Conservation (phyloP, 441 rosid species). For the Sinapis alba region DNA sequence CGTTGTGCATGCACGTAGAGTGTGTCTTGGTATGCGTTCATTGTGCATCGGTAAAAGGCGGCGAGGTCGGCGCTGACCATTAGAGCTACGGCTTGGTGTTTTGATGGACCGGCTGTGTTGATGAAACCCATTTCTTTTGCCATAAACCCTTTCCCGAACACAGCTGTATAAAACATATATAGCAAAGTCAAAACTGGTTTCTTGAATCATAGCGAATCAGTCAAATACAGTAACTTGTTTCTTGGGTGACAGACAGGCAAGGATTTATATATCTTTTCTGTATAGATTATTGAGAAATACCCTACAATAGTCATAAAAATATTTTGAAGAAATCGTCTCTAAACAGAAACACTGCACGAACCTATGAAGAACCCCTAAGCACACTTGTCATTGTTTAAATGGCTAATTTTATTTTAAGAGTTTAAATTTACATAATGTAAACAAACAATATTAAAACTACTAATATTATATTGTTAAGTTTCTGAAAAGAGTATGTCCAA, state of each 20-base stretch:
- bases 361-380: too few relatives aligned
- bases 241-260: neutral
- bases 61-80: constrained; percentile 59
- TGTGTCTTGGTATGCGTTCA: constrained; percentile 74
- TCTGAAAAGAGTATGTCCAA: too few relatives aligned
- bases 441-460: too few relatives aligned
- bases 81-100: constrained; percentile 81
- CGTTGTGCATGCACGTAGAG: constrained; percentile 67
- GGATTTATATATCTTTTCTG: neutral
- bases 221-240: neutral
- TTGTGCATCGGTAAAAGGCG: constrained; percentile 58
- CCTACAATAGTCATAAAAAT: too few relatives aligned
- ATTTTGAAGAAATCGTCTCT: too few relatives aligned
- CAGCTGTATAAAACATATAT: constrained; percentile 46
- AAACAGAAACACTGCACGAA: too few relatives aligned
- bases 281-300: too few relatives aligned
- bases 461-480: too few relatives aligned
- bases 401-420: too few relatives aligned
- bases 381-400: too few relatives aligned
- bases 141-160: constrained; percentile 70
- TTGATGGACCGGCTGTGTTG: constrained; percentile 73
- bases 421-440: too few relatives aligned
- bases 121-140: constrained; percentile 65
- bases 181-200: constrained; percentile 1
- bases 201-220: constrained; percentile 4